phyloP scores from a whole-genome alignment of 345 rosid genomes.

The Chamaenerion angustifolium region DNA sequence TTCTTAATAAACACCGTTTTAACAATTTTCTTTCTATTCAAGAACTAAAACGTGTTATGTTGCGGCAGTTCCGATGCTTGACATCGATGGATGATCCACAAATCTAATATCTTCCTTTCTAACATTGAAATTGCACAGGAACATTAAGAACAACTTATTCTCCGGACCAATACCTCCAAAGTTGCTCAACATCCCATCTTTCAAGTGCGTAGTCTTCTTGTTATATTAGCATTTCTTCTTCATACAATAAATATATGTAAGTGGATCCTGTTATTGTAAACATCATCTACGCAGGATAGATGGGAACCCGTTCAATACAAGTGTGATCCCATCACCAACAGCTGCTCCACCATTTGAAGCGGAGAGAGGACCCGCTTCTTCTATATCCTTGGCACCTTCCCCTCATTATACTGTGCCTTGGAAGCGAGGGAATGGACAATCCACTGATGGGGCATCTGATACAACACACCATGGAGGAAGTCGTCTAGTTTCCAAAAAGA shows the following conservation, averaged over 20 bases:
- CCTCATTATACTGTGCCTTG: constrained; percentile 3
- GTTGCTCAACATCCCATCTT: constrained; percentile 47
- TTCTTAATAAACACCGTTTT: neutral
- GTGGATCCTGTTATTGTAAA: neutral
- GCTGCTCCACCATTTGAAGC: constrained; percentile 24
- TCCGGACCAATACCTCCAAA: constrained; percentile 79
- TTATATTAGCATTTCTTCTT: neutral
- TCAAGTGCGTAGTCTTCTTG: constrained; percentile 34
- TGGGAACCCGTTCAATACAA: constrained; percentile 86
- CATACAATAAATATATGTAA: neutral
- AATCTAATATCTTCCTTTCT: constrained; percentile 1
- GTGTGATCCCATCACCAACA: constrained; percentile 45
- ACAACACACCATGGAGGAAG: constrained; percentile 24
- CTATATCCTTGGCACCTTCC: constrained; percentile 21
- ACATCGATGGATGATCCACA: neutral
- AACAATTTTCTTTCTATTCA: no score
- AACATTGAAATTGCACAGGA: constrained; percentile 22
- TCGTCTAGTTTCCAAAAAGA: constrained; percentile 20
- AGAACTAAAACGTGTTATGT: no score
- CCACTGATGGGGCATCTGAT: constrained; percentile 15
- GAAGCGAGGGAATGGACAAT: constrained; percentile 7
- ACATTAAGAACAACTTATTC: constrained; percentile 71
- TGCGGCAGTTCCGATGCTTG: no score
- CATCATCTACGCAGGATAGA: constrained; percentile 45
- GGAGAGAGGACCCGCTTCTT: constrained; percentile 39